These are phyloP conservation scores for Trematosphaeria pertusa DNA, from an alignment of 2,329 filamentous ascomycete genomes.

Conservation along the genomic window DNA sequence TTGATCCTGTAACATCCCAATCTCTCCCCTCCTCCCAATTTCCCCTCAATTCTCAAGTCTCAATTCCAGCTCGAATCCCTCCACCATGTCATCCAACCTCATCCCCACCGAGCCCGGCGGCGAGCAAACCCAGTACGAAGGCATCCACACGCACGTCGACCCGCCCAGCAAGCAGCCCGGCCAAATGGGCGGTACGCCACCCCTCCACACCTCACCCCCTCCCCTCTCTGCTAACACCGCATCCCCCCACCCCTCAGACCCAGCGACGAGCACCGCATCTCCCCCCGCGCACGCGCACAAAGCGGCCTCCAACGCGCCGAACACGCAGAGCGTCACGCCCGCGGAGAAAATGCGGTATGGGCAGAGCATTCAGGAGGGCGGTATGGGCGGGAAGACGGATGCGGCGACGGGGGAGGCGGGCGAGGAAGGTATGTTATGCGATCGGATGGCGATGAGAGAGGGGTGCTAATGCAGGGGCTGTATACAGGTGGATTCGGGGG, in stretches of 20 bases:
- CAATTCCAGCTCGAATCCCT: background rate
- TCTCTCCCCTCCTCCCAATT: no score
- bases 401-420: conserved; percentile 44
- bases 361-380: conserved; percentile 62
- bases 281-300: conserved; percentile 21
- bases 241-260: background rate
- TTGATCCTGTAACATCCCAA: background rate
- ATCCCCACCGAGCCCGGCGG: conserved; percentile 68
- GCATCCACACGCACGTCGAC: conserved; percentile 57
- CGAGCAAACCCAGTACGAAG: conserved; percentile 69
- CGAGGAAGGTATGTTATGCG: conserved; percentile 46
- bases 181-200: conserved; percentile 60
- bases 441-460: conserved; percentile 6
- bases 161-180: conserved; percentile 62
- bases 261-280: no score
- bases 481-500: conserved; percentile 47
- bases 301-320: conserved; percentile 49
- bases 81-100: conserved; percentile 59
- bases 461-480: conserved; percentile 8
- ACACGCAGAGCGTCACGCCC: conserved; percentile 45
- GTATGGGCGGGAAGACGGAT: conserved; percentile 61
- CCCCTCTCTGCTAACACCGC: background rate
- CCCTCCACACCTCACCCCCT: background rate
- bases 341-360: conserved; percentile 64
- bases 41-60: no score